Conservation (phyloP, 805 yeast species). For the Kregervanrija pseudodelftensis region DNA sequence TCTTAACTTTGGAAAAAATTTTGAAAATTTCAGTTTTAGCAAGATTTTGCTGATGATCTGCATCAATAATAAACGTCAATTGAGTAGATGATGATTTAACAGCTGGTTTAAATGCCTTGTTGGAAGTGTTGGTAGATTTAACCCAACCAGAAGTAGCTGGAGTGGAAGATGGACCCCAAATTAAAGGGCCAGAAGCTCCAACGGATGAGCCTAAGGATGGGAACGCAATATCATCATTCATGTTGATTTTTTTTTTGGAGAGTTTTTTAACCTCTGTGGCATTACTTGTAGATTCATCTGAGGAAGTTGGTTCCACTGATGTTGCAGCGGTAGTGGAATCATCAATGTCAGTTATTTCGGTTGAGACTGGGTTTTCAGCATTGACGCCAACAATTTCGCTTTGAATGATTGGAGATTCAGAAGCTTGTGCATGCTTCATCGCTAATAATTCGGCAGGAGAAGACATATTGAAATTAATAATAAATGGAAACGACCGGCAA, state of each 20-base stretch:
- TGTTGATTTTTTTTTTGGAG: constrained; percentile 23
- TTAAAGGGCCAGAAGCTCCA: constrained; percentile 32
- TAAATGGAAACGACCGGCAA: constrained; percentile 2
- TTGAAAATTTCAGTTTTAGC: constrained; percentile 62
- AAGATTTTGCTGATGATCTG: constrained; percentile 58
- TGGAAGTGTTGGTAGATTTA: constrained; percentile 17
- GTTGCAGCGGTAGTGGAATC: constrained; percentile 7
- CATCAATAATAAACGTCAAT: constrained; percentile 70
- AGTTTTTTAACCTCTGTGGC: neutral
- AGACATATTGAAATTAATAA: constrained; percentile 20
- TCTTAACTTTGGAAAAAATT: constrained; percentile 55
- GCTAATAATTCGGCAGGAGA: constrained; percentile 36
- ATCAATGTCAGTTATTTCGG: constrained; percentile 9
- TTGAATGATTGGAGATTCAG: constrained; percentile 11
- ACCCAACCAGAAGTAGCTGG: constrained; percentile 12
- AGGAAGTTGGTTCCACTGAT: neutral
- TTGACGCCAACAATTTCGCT: constrained; percentile 7
- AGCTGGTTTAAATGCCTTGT: constrained; percentile 29
- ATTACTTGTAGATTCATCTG: constrained; percentile 3
- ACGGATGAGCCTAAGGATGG: constrained; percentile 55
- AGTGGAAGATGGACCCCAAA: constrained; percentile 11
- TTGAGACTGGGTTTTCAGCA: constrained; percentile 2
- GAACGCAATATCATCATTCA: constrained; percentile 46
- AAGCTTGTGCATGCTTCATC: constrained; percentile 26
- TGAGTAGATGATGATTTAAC: constrained; percentile 58